A percentile compares a stretch with the other conserved stretches of the same genome.
Conservation (phyloP, 2,329 filamentous ascomycete genomes). For the Ophiostoma sp. region DNA sequence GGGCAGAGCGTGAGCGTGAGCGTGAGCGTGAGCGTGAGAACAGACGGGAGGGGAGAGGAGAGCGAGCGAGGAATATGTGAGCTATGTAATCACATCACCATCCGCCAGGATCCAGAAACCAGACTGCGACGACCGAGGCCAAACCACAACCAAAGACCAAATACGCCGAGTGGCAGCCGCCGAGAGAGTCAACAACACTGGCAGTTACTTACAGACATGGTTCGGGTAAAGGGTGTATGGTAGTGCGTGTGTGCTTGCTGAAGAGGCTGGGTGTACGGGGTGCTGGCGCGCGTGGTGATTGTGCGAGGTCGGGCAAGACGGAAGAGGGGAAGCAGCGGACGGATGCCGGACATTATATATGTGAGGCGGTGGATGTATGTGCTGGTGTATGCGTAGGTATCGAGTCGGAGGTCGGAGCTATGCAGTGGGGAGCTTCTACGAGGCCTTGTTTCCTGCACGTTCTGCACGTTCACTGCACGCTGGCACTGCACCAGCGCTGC, state of each 20-base stretch:
- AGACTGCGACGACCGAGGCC: neutral
- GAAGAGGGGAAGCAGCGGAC: slow-evolving; percentile 8
- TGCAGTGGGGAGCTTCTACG: too few relatives aligned
- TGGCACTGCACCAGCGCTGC: neutral
- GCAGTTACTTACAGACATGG: slow-evolving; percentile 11
- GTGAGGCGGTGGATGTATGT: neutral
- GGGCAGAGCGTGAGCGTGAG: neutral
- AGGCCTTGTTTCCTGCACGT: too few relatives aligned
- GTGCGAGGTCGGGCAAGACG: neutral
- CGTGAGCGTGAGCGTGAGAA: neutral
- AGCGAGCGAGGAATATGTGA: neutral
- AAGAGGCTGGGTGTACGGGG: neutral
- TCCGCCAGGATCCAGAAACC: too few relatives aligned
- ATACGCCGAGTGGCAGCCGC: neutral
- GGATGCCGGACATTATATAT: slow-evolving; percentile 14
- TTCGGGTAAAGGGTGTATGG: neutral
- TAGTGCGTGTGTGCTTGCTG: neutral
- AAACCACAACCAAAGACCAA: neutral
- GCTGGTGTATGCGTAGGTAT: neutral
- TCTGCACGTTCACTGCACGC: neutral
- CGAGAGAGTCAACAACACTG: neutral
- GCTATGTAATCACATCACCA: neutral
- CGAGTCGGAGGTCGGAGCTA: neutral
- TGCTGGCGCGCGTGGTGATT: neutral
- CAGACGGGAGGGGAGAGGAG: neutral